Percentiles rank a stretch among this genome's conserved stretches.
Conservation (phyloP, 176 grass and related monocot species). For the Oryza punctata region DNA sequence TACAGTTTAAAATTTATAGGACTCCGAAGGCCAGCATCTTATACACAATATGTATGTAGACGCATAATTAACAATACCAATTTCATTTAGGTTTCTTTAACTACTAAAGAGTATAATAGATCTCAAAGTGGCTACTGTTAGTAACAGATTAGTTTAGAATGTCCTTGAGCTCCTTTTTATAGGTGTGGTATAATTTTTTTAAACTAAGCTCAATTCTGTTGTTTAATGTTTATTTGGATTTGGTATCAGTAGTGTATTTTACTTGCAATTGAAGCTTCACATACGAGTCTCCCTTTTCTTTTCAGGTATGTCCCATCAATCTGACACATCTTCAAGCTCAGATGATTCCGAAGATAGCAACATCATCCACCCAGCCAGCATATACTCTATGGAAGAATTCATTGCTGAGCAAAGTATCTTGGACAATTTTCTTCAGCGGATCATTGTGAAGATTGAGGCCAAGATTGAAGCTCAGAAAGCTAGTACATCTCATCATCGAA, state of each 20-base stretch:
- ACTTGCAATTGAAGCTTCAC: too few species aligned
- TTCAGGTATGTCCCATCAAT: slow-evolving; percentile 38
- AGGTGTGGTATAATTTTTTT: background rate
- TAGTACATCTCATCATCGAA: too few species aligned
- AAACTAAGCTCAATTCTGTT: background rate
- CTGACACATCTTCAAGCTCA: slow-evolving; percentile 34
- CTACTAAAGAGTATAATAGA: background rate
- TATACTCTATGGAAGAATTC: slow-evolving; percentile 36
- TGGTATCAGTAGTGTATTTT: too few species aligned
- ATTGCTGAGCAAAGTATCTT: slow-evolving; percentile 20
- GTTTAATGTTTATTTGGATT: background rate
- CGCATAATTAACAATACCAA: background rate
- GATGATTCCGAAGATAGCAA: slow-evolving; percentile 27
- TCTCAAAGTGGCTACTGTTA: background rate
- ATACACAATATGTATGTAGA: background rate
- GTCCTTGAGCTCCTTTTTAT: background rate
- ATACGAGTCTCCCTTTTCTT: background rate
- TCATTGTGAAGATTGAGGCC: slow-evolving; percentile 38
- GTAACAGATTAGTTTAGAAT: background rate
- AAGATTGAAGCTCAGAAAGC: background rate
- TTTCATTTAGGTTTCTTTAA: background rate
- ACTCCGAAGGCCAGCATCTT: too few species aligned
- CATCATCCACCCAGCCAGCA: slow-evolving; percentile 16
- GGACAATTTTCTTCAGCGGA: slow-evolving; percentile 37
- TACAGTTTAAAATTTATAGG: too few species aligned